phyloP scores from a whole-genome alignment of 352 stramenopile genomes.

The Phytopythium vexans region DNA sequence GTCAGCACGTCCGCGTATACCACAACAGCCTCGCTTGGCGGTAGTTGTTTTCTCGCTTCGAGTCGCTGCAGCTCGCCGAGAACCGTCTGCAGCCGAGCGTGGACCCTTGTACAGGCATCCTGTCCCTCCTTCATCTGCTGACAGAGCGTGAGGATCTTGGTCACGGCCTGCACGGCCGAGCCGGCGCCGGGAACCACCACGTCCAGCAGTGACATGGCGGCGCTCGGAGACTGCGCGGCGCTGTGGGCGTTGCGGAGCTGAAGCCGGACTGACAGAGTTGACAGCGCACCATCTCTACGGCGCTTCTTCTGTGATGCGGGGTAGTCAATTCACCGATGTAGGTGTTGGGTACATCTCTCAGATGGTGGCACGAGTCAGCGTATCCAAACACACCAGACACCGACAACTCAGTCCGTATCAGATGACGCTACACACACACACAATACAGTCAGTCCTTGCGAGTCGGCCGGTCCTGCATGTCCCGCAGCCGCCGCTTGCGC shows the following conservation, averaged over 20 bases:
- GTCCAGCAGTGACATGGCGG: not conserved
- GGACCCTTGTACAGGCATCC: constrained; percentile 4
- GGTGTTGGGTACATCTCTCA: no score
- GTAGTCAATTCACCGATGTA: no score
- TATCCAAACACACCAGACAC: not conserved
- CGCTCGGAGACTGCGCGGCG: no score
- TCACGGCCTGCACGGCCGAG: constrained; percentile 1
- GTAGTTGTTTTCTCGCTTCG: constrained; percentile 4
- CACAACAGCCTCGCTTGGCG: constrained; percentile 2
- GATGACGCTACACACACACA: not conserved
- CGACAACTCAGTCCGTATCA: not conserved
- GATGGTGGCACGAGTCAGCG: not conserved
- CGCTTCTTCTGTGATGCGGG: no score
- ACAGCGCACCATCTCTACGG: no score
- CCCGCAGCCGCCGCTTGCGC: constrained; percentile 49
- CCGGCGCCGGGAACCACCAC: constrained; percentile 11
- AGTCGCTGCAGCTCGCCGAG: constrained; percentile 3
- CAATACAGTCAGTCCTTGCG: constrained; percentile 37
- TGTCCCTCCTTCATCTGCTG: constrained; percentile 15
- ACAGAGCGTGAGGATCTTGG: constrained; percentile 4
- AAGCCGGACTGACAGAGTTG: no score
- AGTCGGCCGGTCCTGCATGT: constrained; percentile 68
- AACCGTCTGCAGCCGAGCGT: constrained; percentile 7
- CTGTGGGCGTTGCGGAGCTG: no score
- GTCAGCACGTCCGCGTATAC: constrained; percentile 5